Conservation (phyloP, 2,329 filamentous ascomycete species). For the Sclerotinia nivalis region DNA sequence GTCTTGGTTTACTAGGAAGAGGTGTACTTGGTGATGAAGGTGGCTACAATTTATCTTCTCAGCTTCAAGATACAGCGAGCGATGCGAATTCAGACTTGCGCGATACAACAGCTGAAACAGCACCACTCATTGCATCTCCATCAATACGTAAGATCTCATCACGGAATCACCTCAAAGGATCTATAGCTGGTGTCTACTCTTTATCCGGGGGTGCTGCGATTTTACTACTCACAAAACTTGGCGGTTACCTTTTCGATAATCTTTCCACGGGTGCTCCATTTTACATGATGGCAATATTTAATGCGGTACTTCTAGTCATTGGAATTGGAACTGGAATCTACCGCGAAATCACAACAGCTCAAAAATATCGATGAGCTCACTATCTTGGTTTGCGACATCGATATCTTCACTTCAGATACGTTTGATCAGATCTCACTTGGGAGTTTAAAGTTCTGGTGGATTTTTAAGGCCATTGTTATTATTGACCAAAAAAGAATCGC, state of each 20-base stretch:
- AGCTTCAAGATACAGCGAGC: constrained; percentile 31
- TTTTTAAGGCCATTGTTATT: not conserved
- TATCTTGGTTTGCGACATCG: not conserved
- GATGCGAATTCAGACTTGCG: constrained; percentile 3
- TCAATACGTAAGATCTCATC: constrained; percentile 28
- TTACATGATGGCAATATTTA: constrained; percentile 91
- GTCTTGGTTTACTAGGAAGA: constrained; percentile 80
- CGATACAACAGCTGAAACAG: constrained; percentile 29
- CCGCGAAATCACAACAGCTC: constrained; percentile 32
- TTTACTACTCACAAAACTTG: constrained; percentile 84
- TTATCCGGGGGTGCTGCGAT: constrained; percentile 89
- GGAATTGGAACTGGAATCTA: constrained; percentile 38
- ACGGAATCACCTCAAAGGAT: constrained; percentile 70
- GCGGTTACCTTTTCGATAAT: constrained; percentile 81
- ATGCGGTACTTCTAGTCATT: constrained; percentile 66
- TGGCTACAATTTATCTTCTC: constrained; percentile 40
- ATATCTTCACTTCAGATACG: not conserved
- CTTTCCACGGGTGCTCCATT: constrained; percentile 78
- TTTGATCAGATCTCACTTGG: not conserved
- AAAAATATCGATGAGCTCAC: constrained; percentile 20
- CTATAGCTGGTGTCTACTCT: constrained; percentile 92
- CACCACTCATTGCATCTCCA: constrained; percentile 39
- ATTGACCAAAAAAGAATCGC: not conserved
- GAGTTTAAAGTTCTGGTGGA: not conserved
- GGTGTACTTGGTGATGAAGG: constrained; percentile 64